Base-by-base conservation (phyloP, 345 rosid species). In the Syzygium aromaticum region DNA sequence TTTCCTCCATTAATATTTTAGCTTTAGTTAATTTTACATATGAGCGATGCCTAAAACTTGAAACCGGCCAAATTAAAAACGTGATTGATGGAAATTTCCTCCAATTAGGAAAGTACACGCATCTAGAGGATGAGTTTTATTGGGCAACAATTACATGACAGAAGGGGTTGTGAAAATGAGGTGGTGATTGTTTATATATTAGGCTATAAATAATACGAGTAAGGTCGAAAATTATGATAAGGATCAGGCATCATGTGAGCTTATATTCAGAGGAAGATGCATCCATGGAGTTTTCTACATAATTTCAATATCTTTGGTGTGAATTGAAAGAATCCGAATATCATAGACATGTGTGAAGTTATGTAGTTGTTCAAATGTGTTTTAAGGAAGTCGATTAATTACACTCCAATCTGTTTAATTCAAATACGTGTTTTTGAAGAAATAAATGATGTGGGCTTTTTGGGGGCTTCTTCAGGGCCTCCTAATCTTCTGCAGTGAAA, bases 391-490 rank as follows among this genome's bases (percentile, higher is more conserved):
- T 54, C 23, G 57, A 54, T 21, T 54, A 54, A 7, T 54, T 54
- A 54, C 25, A 7, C 10, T 19, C 2, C 10, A 19, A 21, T 54
- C 1, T 54, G 0, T 54, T 54, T 21, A 54, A 54, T 54, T 54
- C 57, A 54, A 54, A 7, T 21, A 6, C 21, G 4, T 54, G 0
- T 54, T 54, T 54, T 25, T 54, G 8, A 54, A 54, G 0, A 54
- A 54, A 11, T 8, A 54, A 54, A 21, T 54, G 57, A 21, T 19
- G 25, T 54, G 25, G 57, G 57, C 0, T 54, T 54, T 54, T 54
- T 2, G 11, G 0, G 0, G 57, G 2, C 25, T 11, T 54, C 25
- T 54, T 54, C 2, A 0, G 11, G 57, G 57, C 10, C 40, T 3
- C 40, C 40, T 38, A 38, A 38, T 38, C 3, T 38, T 38, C 40